These are phyloP conservation scores for Coniochaeta pulveracea DNA, from an alignment of 2,329 filamentous ascomycete genomes.

Conservation along the genomic window DNA sequence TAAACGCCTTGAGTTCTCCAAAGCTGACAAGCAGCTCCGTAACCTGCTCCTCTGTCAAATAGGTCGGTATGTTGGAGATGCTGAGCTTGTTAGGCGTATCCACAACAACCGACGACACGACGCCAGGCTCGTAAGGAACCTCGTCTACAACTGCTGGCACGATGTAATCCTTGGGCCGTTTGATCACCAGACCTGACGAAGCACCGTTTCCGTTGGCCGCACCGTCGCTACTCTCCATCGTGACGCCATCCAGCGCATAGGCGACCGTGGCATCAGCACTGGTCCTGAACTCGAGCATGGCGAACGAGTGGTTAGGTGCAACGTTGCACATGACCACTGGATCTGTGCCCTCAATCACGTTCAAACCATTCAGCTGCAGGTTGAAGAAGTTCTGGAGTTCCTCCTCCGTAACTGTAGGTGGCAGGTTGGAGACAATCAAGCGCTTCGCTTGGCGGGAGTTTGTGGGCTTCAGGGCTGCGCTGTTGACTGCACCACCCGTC, in stretches of 20 bases:
- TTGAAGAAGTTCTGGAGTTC: slow-evolving; percentile 80
- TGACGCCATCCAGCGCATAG: slow-evolving; percentile 78
- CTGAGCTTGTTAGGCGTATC: slow-evolving; percentile 95
- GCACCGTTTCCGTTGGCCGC: slow-evolving; percentile 40
- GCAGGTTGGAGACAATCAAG: slow-evolving; percentile 77
- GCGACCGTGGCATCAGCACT: slow-evolving; percentile 83
- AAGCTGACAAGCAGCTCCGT: slow-evolving; percentile 84
- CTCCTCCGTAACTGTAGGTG: slow-evolving; percentile 63
- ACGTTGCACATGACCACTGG: slow-evolving; percentile 79
- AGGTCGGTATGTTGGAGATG: slow-evolving; percentile 78
- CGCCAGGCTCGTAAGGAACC: slow-evolving; percentile 57
- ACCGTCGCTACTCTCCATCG: slow-evolving; percentile 66
- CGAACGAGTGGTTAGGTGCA: slow-evolving; percentile 68
- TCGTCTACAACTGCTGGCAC: slow-evolving; percentile 72
- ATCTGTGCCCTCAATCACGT: slow-evolving; percentile 73
- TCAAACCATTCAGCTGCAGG: slow-evolving; percentile 90
- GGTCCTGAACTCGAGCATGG: slow-evolving; percentile 82
- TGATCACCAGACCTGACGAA: slow-evolving; percentile 57
- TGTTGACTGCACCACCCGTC: slow-evolving; percentile 59
- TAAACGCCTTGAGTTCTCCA: slow-evolving; percentile 84
- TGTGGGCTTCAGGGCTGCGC: slow-evolving; percentile 75
- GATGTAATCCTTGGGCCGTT: slow-evolving; percentile 93
- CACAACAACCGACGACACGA: slow-evolving; percentile 69
- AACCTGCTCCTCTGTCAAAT: slow-evolving; percentile 84
- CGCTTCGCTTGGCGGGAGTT: slow-evolving; percentile 93